Base-by-base conservation (phyloP, 2,329 filamentous ascomycete species). In the Phaeophleospora eucalypticola region DNA sequence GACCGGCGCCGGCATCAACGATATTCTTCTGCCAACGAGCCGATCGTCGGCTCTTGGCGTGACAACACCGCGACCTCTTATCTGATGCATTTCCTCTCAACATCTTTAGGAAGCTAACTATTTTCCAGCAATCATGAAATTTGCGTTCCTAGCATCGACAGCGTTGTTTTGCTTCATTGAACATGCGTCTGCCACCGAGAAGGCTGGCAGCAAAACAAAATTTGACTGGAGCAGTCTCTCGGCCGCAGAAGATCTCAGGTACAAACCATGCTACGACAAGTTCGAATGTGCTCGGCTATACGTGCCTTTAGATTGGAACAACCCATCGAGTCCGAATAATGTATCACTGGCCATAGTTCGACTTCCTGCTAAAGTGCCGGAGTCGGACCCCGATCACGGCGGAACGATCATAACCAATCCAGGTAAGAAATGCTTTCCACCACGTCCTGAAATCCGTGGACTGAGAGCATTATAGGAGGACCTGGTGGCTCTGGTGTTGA, bases 221-320 rank as follows among this genome's bases (percentile, higher is more conserved):
- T 52, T 58, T 29, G 46, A 58, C 36, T 58, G 51, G 46, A 18
- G 46, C 10, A 45, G 36, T 24, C 33, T 56, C n/a, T 42, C 47
- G 18, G 43, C 48, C n/a, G 39, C 42, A 9, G 34, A 39, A 2
- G 35, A 51, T 8, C 47, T 58, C 4, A 20, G 45, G 17, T 56
- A 51, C 45, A 14, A 41, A 18, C 32, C 42, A 16, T 78, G 74
- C 58, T 74, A 69, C 45, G 67, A 41, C 27, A 69, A 66, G 8
- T 72, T 73, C 46, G 66, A 74, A 51, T 77, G 75, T 48, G 71
- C 74, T n/a, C 66, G 71, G 3, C 60, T 78, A 2, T 61, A 68
- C 27, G 68, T 77, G 0, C 75, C 74, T 0, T 67, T 77, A 56
- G 71, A 68, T 47, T 60, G 56, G 52, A 63, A 39, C 57, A 54